Evolutionary conservation across 495 filamentous ascomycete species (phyloP), one percentile per base, ranked within the genome.

Genomic region (Rusavskia elegans): DNA sequence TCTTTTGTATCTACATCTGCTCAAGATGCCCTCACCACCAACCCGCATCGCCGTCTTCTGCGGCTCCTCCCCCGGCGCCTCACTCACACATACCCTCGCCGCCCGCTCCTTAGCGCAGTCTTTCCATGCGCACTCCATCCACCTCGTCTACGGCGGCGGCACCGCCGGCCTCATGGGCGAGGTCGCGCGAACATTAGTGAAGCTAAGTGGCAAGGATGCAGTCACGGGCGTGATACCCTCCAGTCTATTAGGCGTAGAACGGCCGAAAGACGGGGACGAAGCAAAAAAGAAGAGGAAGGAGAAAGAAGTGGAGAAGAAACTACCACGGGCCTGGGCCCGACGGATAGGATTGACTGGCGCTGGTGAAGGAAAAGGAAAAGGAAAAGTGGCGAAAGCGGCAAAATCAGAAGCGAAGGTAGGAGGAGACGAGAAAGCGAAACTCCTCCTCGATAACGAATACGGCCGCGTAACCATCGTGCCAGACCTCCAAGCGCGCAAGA

Each of bases 81-180:
- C 78, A 41, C 77, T 85, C 11, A 69, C 68, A 16, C 73, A 95
- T 64, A 57, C 84, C 50, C 80, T 78, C 62, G 81, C 87, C 3
- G 90, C 90, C 4, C 79, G 80, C 32, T 66, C 75, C 10, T 81
- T 97, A 7, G 90, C 85, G 38, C 66, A 72, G 23, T 71, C 73
- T 53, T 79, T 97, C 69, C 79, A 87, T 65, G 68, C 75, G 52
- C 71, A 87, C 57, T 79, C 82, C 58, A 83, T 93, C 57, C 71
- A 73, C 3, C 79, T 97, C 35, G 86, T 96, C 52, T 97, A 95
- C 64, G 90, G 90, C 60, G 90, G 90, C 53, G 90, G 90, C 60
- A 95, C 90, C 17, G 78, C 82, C 7, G 90, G 90, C 8, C 72
- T 97, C 14, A 97, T 97, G 90, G 90, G 90, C 56, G 86, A 92